A percentile compares a stretch with the other conserved stretches of the same genome.
Evolutionary conservation across 73 alveolate genomes (phyloP).

Genomic region (Tetrahymena borealis): DNA sequence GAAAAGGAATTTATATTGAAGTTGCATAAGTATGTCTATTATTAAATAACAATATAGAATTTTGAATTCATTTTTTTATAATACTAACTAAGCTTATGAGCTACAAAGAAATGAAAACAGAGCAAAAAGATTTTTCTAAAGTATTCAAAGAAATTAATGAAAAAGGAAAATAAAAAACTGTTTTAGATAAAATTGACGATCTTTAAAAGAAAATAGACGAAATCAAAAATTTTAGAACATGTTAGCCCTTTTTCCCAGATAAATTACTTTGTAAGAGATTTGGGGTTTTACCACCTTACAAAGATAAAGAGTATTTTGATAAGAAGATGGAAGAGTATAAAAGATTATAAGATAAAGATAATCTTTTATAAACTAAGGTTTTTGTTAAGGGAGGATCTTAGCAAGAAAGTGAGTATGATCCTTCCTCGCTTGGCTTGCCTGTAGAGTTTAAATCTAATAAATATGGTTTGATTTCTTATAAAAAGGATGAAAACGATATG

Average conservation of each 20-base stretch:
- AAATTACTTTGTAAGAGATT: background rate
- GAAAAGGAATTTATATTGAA: background rate
- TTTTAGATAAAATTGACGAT: background rate
- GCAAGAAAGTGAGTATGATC: no score
- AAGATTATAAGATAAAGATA: background rate
- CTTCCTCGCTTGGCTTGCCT: background rate
- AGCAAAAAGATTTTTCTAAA: background rate
- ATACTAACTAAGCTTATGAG: background rate
- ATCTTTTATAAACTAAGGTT: background rate
- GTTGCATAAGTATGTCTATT: background rate
- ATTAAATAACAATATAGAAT: background rate
- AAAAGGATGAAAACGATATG: background rate
- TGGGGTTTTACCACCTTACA: background rate
- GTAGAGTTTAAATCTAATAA: background rate
- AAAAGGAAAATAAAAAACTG: background rate
- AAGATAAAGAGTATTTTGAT: background rate
- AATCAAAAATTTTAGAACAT: background rate
- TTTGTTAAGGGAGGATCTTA: background rate
- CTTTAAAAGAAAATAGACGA: background rate
- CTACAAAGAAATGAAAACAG: background rate
- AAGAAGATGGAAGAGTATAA: background rate
- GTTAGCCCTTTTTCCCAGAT: background rate
- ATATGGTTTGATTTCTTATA: background rate
- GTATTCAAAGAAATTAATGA: background rate
- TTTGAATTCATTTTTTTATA: background rate